Base-by-base conservation (phyloP, 1,284 basidiomycete genomes). In the Agaricales sp. region DNA sequence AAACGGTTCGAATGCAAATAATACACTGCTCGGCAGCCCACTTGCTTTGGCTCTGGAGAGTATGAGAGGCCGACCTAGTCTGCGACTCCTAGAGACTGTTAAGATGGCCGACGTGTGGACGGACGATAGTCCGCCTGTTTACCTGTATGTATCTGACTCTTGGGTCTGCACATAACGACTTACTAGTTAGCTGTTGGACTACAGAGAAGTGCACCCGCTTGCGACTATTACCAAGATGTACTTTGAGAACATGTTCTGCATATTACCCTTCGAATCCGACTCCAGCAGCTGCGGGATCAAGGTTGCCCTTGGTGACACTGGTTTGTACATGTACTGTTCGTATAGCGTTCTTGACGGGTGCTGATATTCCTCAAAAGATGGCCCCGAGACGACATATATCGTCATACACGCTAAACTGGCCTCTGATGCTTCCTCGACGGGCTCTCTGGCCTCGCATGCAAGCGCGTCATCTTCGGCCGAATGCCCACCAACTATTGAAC, bases 21-120 rank as follows among this genome's bases (percentile, higher is more conserved):
- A 63, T 16, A 8, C 13, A 8, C 64, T 88, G 4, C 68, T 89
- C 20, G 67, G 81, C 48, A 85, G 83, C 51, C 80, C 80, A 0
- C 67, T 88, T 8, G 80, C 85, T 1, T 62, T 89, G 21, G 81
- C 83, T 0, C 59, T 88, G 48, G 86, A 89, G 63, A 86, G 77
- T 62, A 85, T 89, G 83, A 81, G 83, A 43, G 82, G 85, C n/a
- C 65, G 82, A 30, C 81, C 80, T 1, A 74, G 72, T 24, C 64
- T 89, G 19, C 69, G 75, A 26, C 73, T 85, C 51, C 65, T 78
- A 46, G 81, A 78, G 1, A 69, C 69, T 1, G 69, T 77, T 20
- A 67, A 66, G 26, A 59, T 85, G 43, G 60, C 66, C 23, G 75
- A 80, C 38, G 59, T 83, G 0, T 78, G 74, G 64, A 61, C 80